Evolutionary conservation across 2,329 filamentous ascomycete genomes (phyloP), one percentile per base, ranked within the genome.

Genomic region (Aplosporella prunicola): DNA sequence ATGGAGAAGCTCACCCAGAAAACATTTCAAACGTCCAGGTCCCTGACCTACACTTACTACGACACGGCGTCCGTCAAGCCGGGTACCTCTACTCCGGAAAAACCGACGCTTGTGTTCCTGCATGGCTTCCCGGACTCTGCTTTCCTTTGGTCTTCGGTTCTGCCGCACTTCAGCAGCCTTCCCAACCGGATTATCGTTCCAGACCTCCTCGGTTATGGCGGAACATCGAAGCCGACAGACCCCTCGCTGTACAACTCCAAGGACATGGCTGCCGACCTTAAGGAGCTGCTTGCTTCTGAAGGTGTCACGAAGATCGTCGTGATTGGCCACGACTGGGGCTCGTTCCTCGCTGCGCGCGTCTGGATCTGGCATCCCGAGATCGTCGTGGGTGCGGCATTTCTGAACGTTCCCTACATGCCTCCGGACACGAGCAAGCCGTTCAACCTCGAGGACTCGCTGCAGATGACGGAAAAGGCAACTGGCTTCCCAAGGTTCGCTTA

Each of bases 271-370:
- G 16, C 27, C 13, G 44, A 45, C 23, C 13, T 46, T 2, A 31
- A 40, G 13, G 36, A 41, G 13, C 37, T 47, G n/a, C 32, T 48
- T 10, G 48, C 53, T 31, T 41, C 44, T 9, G 51, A 56, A 38
- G 41, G 37, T n/a, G 26, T 42, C 25, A 17, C 33, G 9, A 47
- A 47, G n/a, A 32, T 50, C 31, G 14, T 71, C 37, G 56, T 63
- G 3, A 52, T 70, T 20, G 69, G 67, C 28, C 68, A 71, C 43
- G 68, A 72, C 47, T 72, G 67, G 67, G 69, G 69, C 25, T 58
- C 60, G 11, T 42, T 38, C 6, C 42, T 63, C 9, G 58, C 61
- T 1, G 56, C 62, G 36, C 57, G 65, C 10, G 41, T 68, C 10
- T 67, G 62, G 45, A 56, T 64, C 32, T 62, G 60, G 43, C 47